Conservation (phyloP, 495 filamentous ascomycete genomes). For the Elaphomyces granulatus region DNA sequence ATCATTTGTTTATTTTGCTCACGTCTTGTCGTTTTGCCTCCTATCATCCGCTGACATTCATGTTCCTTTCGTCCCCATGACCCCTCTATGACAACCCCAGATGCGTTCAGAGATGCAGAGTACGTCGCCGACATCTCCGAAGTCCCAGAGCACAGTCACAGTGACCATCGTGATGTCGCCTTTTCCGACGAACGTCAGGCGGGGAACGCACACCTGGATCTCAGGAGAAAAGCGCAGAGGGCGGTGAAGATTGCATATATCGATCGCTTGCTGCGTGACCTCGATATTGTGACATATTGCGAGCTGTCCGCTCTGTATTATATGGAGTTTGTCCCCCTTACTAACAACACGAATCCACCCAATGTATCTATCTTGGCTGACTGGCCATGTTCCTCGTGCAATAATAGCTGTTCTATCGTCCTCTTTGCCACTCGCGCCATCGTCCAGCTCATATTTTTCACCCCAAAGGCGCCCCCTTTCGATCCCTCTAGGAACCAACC, state of each 20-base stretch:
- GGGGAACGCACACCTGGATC: conserved; percentile 14
- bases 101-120: conserved; percentile 38
- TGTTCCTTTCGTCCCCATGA: conserved; percentile 19
- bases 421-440: conserved; percentile 55
- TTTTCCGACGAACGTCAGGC: conserved; percentile 5
- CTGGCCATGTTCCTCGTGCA: neutral
- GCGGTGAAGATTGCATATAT: conserved; percentile 43
- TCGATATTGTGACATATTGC: conserved; percentile 71
- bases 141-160: conserved; percentile 22
- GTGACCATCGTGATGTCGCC: conserved; percentile 15
- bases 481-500: conserved; percentile 47
- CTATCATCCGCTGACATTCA: too few species aligned
- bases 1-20: too few species aligned
- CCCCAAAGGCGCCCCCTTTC: conserved; percentile 58
- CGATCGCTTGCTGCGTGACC: conserved; percentile 50
- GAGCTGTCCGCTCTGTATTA: conserved; percentile 76
- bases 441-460: conserved; percentile 61
- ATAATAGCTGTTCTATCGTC: conserved; percentile 58
- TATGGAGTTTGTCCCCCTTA: conserved; percentile 54
- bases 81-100: conserved; percentile 37
- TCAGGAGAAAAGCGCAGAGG: conserved; percentile 26
- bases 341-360: neutral
- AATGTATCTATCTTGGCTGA: conserved; percentile 1
- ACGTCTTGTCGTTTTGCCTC: conserved; percentile 4
- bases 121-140: conserved; percentile 37